A percentile compares a stretch with the other conserved stretches of the same genome.
Conservation (phyloP, 495 filamentous ascomycete genomes). For the Penicillium cinerascens region DNA sequence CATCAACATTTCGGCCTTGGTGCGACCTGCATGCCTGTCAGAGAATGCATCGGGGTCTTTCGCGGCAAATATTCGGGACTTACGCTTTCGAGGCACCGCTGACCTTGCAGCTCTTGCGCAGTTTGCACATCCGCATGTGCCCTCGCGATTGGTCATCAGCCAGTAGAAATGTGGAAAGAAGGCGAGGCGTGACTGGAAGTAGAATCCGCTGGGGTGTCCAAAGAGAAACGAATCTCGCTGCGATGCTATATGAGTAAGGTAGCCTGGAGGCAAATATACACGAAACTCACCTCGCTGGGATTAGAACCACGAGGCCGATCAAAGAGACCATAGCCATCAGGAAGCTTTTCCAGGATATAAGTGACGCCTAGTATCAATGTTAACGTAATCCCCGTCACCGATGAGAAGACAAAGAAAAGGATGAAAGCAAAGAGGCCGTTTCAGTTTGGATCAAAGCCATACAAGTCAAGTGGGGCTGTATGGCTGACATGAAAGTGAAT, state of each 20-base stretch:
- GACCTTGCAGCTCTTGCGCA: constrained; percentile 4
- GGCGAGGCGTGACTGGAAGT: constrained; percentile 47
- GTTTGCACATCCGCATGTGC: constrained; percentile 33
- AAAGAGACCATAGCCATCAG: constrained; percentile 51
- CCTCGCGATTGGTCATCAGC: constrained; percentile 47
- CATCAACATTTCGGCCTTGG: constrained; percentile 18
- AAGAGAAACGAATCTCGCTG: constrained; percentile 52
- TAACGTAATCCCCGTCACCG: constrained; percentile 2
- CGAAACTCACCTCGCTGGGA: constrained; percentile 32
- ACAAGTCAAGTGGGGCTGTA: not conserved
- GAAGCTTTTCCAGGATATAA: constrained; percentile 52
- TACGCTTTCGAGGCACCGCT: constrained; percentile 18
- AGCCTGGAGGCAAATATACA: constrained; percentile 1
- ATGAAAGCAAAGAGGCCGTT: not conserved
- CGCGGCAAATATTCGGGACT: not conserved
- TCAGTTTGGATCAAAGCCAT: not conserved
- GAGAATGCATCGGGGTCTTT: not conserved
- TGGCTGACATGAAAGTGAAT: not conserved
- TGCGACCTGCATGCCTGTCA: constrained; percentile 13
- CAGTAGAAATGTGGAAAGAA: constrained; percentile 59
- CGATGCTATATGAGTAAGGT: not conserved
- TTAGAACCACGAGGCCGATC: constrained; percentile 40
- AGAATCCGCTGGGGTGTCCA: constrained; percentile 50
- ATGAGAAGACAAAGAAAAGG: not conserved
- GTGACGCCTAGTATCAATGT: constrained; percentile 30